A percentile compares a stretch with the other conserved stretches of the same genome.
phyloP scores from a whole-genome alignment of 2,329 filamentous ascomycete genomes.

The Alternaria alternata region DNA sequence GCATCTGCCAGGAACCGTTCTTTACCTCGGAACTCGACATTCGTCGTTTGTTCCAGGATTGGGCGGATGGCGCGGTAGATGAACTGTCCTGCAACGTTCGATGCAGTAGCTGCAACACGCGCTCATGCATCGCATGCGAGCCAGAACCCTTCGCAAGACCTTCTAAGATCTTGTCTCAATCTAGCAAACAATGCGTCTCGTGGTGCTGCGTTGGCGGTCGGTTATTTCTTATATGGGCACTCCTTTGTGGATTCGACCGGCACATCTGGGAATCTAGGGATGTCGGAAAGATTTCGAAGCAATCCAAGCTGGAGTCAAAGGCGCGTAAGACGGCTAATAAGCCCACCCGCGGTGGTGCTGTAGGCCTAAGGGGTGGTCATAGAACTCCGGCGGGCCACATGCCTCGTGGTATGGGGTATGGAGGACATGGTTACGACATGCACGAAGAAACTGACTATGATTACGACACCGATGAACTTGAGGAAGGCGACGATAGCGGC shows the following conservation, averaged over 20 bases:
- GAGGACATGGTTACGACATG: background rate
- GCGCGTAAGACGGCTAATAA: background rate
- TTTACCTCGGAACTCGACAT: conserved; percentile 21
- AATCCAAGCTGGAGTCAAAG: background rate
- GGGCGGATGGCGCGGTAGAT: conserved; percentile 16
- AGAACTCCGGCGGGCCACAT: background rate
- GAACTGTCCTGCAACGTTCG: conserved; percentile 20
- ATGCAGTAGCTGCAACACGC: conserved; percentile 27
- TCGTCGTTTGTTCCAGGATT: conserved; percentile 22
- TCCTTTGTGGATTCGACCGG: conserved; percentile 51
- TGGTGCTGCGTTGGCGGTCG: conserved; percentile 50
- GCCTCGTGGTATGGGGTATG: conserved; percentile 24
- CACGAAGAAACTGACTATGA: background rate
- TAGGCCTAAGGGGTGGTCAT: conserved; percentile 14
- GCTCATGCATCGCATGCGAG: conserved; percentile 29
- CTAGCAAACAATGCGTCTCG: conserved; percentile 16
- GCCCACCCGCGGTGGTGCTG: conserved; percentile 1
- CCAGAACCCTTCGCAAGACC: conserved; percentile 5
- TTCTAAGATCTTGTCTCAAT: conserved; percentile 8
- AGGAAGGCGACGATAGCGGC: background rate
- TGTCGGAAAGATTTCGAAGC: background rate
- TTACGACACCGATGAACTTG: background rate
- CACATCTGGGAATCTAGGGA: conserved; percentile 19
- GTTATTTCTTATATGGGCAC: conserved; percentile 47
- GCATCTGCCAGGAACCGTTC: conserved; percentile 15